phyloP scores from a whole-genome alignment of 2,329 filamentous ascomycete species.

The Fusarium xyrophilum region DNA sequence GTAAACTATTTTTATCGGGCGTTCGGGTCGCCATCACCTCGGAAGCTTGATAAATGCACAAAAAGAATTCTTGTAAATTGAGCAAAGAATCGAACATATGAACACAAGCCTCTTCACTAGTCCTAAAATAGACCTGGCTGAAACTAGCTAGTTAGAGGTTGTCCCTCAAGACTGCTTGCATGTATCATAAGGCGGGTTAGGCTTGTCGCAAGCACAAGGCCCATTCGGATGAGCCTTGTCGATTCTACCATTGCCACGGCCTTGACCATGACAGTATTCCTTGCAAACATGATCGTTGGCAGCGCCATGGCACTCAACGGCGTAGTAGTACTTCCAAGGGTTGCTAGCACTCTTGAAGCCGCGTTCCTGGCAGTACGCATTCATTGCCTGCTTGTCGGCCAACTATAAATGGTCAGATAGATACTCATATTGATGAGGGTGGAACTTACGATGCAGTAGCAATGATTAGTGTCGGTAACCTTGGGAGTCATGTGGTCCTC shows the following conservation, averaged over 20 bases:
- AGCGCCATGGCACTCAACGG: not conserved
- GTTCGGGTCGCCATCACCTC: no score
- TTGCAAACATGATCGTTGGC: not conserved
- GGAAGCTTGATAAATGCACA: no score
- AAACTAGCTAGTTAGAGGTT: no score
- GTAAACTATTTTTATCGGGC: no score
- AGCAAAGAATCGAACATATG: not conserved
- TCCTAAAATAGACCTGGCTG: fast-evolving
- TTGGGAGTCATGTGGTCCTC: not conserved
- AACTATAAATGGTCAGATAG: not conserved
- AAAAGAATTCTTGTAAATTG: fast-evolving
- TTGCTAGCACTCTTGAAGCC: not conserved
- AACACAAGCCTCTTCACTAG: fast-evolving
- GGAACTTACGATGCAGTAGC: not conserved
- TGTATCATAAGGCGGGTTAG: not conserved
- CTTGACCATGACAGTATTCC: not conserved
- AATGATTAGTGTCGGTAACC: not conserved
- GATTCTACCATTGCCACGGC: not conserved
- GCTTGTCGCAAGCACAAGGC: not conserved
- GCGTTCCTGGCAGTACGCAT: not conserved
- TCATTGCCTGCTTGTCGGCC: not conserved
- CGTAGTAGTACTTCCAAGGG: not conserved
- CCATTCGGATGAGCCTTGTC: not conserved
- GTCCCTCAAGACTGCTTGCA: not conserved
- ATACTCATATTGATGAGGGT: fast-evolving